phyloP scores from a whole-genome alignment of 2,329 filamentous ascomycete species.

The Diaporthe helianthi region DNA sequence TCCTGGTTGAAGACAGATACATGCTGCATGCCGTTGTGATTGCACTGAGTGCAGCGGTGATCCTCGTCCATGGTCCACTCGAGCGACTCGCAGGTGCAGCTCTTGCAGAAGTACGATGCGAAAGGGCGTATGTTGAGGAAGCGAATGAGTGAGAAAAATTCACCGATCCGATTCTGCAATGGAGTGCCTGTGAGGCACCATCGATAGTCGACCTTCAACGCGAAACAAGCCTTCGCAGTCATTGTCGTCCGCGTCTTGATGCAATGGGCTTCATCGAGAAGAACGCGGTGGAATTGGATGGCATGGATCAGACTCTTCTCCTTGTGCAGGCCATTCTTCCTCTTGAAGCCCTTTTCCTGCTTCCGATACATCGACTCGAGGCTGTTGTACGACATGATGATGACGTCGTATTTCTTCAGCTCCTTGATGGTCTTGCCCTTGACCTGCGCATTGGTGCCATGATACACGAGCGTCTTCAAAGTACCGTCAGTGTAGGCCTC shows the following conservation, averaged over 20 bases:
- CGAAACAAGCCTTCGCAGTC: slow-evolving; percentile 94
- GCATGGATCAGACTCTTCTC: slow-evolving; percentile 82
- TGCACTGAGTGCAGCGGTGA: slow-evolving; percentile 74
- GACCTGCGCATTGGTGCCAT: slow-evolving; percentile 83
- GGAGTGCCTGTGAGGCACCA: slow-evolving; percentile 97
- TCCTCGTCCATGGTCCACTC: slow-evolving; percentile 83
- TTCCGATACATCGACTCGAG: slow-evolving; percentile 92
- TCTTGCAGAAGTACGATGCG: slow-evolving; percentile 91
- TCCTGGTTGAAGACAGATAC: slow-evolving; percentile 76
- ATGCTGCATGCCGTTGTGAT: slow-evolving; percentile 57
- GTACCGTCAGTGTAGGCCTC: slow-evolving; percentile 83
- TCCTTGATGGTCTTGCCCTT: slow-evolving; percentile 79
- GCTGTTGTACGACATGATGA: slow-evolving; percentile 96
- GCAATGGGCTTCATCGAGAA: slow-evolving; percentile 86
- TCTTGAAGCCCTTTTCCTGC: slow-evolving; percentile 87
- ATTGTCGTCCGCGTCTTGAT: slow-evolving; percentile 91
- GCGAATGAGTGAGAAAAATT: slow-evolving; percentile 92
- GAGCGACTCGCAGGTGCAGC: slow-evolving; percentile 79
- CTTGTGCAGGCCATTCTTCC: slow-evolving; percentile 81
- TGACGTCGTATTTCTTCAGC: slow-evolving; percentile 84
- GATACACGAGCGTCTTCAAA: slow-evolving; percentile 88
- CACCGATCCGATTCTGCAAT: slow-evolving; percentile 94
- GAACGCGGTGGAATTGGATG: slow-evolving; percentile 86
- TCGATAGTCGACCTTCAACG: slow-evolving; percentile 84
- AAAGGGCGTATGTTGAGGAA: slow-evolving; percentile 91